These are phyloP conservation scores for Platismatia glauca DNA, from an alignment of 495 filamentous ascomycete genomes.

Conservation along the genomic window DNA sequence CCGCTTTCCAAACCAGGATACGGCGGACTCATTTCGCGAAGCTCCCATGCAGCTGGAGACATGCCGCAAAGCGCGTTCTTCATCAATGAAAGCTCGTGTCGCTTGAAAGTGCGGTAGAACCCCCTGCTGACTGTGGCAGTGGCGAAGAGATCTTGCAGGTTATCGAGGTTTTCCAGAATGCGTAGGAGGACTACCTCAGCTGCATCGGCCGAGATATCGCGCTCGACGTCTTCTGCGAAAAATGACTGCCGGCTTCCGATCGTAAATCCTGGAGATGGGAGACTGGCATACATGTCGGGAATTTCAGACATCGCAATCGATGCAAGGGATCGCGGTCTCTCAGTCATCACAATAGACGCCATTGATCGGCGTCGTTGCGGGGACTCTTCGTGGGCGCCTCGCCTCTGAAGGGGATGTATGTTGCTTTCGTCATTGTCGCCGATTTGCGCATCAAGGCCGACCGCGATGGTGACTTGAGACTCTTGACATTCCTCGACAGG, in stretches of 20 bases:
- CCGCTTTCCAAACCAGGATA: constrained; percentile 39
- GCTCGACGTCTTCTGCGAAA: constrained; percentile 23
- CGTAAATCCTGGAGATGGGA: constrained; percentile 16
- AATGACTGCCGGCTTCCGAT: constrained; percentile 12
- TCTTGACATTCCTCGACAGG: constrained; percentile 32
- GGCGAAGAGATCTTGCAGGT: constrained; percentile 50
- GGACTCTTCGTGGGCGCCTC: constrained; percentile 14
- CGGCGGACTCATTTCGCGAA: constrained; percentile 54
- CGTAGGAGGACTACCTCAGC: constrained; percentile 42
- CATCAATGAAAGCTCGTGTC: constrained; percentile 48
- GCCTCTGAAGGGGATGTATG: constrained; percentile 17
- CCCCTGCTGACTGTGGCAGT: constrained; percentile 46
- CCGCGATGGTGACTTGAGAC: constrained; percentile 25
- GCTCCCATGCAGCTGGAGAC: constrained; percentile 58
- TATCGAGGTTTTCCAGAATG: constrained; percentile 43
- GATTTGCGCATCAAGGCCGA: constrained; percentile 7
- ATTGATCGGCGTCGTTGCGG: constrained; percentile 2
- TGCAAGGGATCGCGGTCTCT: constrained; percentile 33
- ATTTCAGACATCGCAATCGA: constrained; percentile 27
- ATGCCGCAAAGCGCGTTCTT: constrained; percentile 45
- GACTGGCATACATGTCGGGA: constrained; percentile 17
- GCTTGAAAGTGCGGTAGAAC: constrained; percentile 55
- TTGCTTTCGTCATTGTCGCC: constrained; percentile 7
- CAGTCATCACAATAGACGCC: constrained; percentile 1
- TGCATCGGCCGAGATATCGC: constrained; percentile 33